Base-by-base conservation (phyloP, 306 rosid species). In the Lathyrus tuberosus region DNA sequence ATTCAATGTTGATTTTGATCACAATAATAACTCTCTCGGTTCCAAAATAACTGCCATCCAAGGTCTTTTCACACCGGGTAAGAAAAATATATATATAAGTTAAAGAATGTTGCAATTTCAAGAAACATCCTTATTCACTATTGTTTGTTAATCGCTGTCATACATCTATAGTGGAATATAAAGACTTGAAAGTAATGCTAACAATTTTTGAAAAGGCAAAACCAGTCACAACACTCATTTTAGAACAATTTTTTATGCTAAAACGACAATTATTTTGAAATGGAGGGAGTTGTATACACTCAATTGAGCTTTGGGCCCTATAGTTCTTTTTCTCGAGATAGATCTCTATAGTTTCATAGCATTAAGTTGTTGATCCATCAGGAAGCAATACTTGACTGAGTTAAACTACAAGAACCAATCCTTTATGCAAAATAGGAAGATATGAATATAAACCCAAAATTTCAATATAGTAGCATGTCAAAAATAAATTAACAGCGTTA, bases 331-430 rank as follows among this genome's bases (percentile, higher is more conserved):
- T 41, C 11, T 62, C 28, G 0, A 26, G 38, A n/a, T 35, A 51
- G 37, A 28, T 51, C n/a, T 37, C 49, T 35, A 20, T 20, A 20
- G 22, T 20, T 20, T 20, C 49, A 17, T 33, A 49, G 10, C 62
- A 17, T 13, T 37, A 51, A 20, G 62, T 6, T 35, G 59, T 35
- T 20, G 33, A 33, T 37, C 48, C 38, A 67, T 10, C 17, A 5
- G 5, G 7, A 26, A 65, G 40, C 4, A 65, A 65, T 14, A 42
- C 18, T 30, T 44, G 10, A 65, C 17, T 10, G 10, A 66, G 17
- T 66, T 47, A 44, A 41, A 46, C 70, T 28, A 46, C 10, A 46
- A 3, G 43, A 33, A 67, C 72, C 61, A 67, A 46, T 4, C 61
- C 12, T 31, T 31, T 16, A 17, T 51, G 73, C 7, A 51, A 53